Evolutionary conservation across 768 basidiomycete species (phyloP).

Genomic region (Crucibulum laeve): DNA sequence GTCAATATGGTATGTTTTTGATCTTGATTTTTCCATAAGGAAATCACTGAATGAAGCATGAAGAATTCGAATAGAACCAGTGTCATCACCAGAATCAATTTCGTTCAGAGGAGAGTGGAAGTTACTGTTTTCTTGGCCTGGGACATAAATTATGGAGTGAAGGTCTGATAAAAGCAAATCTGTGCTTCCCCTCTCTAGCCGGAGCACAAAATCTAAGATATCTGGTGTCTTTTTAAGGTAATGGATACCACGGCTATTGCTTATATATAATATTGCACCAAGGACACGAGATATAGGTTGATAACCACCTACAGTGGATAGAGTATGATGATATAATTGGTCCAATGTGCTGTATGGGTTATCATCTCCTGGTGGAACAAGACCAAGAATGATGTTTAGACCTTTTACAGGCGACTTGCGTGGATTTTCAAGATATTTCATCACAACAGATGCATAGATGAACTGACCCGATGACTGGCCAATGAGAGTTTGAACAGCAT

Average conservation of each 20-base stretch:
- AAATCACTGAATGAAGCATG: no score
- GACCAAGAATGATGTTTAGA: not conserved
- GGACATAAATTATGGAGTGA: not conserved
- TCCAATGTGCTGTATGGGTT: not conserved
- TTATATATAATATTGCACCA: not conserved
- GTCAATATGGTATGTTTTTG: no score
- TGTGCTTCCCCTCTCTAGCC: not conserved
- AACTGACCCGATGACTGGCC: conserved; percentile 19
- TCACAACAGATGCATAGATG: conserved; percentile 17
- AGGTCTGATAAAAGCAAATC: not conserved
- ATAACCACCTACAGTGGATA: not conserved
- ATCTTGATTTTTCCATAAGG: no score
- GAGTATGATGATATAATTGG: not conserved
- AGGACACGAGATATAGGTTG: not conserved
- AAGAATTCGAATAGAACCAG: no score
- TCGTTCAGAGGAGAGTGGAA: no score
- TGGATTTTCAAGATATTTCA: conserved; percentile 15
- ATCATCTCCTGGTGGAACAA: not conserved
- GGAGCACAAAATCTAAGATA: not conserved
- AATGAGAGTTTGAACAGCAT: conserved; percentile 9
- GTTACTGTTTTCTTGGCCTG: not conserved
- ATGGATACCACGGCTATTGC: not conserved
- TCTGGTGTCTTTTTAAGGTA: not conserved
- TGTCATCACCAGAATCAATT: no score
- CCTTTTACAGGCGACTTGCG: not conserved